These are phyloP conservation scores for Fennellomyces sp. DNA, from an alignment of 371 early-diverging fungal genomes.

Conservation along the genomic window DNA sequence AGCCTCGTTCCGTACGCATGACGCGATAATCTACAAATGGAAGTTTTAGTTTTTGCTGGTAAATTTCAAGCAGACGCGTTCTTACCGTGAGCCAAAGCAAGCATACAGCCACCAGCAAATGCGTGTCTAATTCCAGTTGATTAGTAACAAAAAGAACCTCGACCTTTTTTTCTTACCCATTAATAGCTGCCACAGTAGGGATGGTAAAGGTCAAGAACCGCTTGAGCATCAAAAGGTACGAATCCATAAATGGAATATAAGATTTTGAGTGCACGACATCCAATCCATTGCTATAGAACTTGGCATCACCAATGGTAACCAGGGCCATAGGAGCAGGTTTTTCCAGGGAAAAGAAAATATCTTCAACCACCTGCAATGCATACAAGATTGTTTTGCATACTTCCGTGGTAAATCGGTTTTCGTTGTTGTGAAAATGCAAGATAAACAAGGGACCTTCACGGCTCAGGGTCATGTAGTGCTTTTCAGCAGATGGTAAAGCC, in stretches of 20 bases:
- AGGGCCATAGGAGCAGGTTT: conserved; percentile 53
- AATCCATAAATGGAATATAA: conserved; percentile 48
- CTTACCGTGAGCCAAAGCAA: conserved; percentile 75
- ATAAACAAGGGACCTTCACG: conserved; percentile 61
- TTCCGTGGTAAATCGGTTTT: conserved; percentile 70
- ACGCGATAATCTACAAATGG: conserved; percentile 75
- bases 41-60: neutral
- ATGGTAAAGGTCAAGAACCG: conserved; percentile 69
- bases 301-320: conserved; percentile 68
- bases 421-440: conserved; percentile 58
- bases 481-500: conserved; percentile 39
- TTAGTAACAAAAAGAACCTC: neutral
- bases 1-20: conserved; percentile 82
- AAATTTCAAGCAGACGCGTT: neutral
- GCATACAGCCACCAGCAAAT: conserved; percentile 84
- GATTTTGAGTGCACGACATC: conserved; percentile 52
- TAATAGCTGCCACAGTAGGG: conserved; percentile 84
- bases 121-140: conserved; percentile 59
- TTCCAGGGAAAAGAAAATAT: conserved; percentile 34
- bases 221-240: conserved; percentile 49
- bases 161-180: conserved; percentile 45
- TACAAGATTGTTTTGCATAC: conserved; percentile 60
- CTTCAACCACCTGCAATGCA: conserved; percentile 68
- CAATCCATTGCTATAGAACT: conserved; percentile 79
- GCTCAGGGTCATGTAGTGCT: conserved; percentile 47